phyloP scores from a whole-genome alignment of 106 monocot species.

The Ottelia alismoides region DNA sequence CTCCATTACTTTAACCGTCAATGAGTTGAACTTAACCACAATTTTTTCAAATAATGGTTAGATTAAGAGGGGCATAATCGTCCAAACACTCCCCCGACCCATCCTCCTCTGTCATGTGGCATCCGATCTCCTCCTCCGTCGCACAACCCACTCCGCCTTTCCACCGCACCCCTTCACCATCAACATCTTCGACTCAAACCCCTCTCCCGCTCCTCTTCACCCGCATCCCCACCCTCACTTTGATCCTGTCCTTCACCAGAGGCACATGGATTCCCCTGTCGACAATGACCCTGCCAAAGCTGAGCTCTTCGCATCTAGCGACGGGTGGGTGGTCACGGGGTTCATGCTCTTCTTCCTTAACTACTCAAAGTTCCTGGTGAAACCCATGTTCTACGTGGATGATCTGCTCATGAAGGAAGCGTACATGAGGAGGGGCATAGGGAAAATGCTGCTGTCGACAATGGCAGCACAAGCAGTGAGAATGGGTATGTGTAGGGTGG shows the following conservation, averaged over 20 bases:
- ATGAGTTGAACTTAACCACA: too few species aligned
- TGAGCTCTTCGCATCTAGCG: conserved; percentile 21
- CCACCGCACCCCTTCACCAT: conserved; percentile 87
- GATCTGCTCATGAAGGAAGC: conserved; percentile 72
- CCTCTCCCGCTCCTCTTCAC: conserved; percentile 6
- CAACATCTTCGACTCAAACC: conserved; percentile 70
- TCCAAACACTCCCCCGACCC: conserved; percentile 50
- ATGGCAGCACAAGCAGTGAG: conserved; percentile 58
- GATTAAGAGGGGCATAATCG: too few species aligned
- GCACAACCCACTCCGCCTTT: conserved; percentile 31
- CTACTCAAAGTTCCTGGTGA: conserved; percentile 64
- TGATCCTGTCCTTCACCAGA: conserved; percentile 8
- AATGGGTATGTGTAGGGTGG: conserved; percentile 71
- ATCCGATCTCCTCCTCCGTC: too few species aligned
- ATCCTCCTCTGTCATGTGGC: too few species aligned
- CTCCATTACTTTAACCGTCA: too few species aligned
- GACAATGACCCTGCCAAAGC: conserved; percentile 47
- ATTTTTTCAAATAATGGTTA: too few species aligned
- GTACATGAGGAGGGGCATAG: conserved; percentile 66
- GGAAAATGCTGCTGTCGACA: conserved; percentile 68
- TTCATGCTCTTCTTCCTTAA: conserved; percentile 88
- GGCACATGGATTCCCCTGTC: conserved; percentile 26
- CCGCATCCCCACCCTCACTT: conserved; percentile 6
- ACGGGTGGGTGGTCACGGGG: conserved; percentile 33
- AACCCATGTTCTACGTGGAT: conserved; percentile 79